These are phyloP conservation scores for Dothistroma septosporum DNA, from an alignment of 2,329 filamentous ascomycete species.

Conservation along the genomic window DNA sequence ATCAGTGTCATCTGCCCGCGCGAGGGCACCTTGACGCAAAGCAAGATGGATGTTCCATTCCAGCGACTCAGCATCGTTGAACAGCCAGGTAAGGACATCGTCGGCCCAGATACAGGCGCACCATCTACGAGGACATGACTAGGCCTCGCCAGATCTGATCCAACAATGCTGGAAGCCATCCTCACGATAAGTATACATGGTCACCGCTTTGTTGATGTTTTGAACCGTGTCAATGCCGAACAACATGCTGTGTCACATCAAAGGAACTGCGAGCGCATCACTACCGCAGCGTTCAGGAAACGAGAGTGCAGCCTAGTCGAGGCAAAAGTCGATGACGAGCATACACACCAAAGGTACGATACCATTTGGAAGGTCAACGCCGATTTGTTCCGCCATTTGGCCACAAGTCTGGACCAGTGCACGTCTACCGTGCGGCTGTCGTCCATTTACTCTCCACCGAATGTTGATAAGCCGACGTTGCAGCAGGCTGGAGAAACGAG, in stretches of 20 bases:
- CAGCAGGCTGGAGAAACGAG: background rate
- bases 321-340: no score
- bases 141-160: background rate
- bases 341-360: no score
- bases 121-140: background rate
- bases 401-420: no score
- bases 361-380: no score
- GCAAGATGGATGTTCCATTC: constrained; percentile 50
- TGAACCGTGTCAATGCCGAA: background rate
- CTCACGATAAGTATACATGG: background rate
- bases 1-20: constrained; percentile 29
- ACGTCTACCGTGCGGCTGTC: no score
- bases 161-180: background rate
- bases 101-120: background rate
- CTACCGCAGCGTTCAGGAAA: background rate
- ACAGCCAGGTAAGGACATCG: background rate
- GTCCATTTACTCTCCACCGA: no score
- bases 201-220: background rate
- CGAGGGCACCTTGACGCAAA: constrained; percentile 22
- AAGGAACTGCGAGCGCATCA: background rate
- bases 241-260: background rate
- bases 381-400: no score
- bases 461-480: background rate
- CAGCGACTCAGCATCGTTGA: constrained; percentile 6
- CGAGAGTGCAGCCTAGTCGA: background rate